Percentiles rank a stretch among this genome's conserved stretches.
These are phyloP conservation scores for Beauveria pseudobassiana DNA, from an alignment of 2,329 filamentous ascomycete species.

Conservation along the genomic window DNA sequence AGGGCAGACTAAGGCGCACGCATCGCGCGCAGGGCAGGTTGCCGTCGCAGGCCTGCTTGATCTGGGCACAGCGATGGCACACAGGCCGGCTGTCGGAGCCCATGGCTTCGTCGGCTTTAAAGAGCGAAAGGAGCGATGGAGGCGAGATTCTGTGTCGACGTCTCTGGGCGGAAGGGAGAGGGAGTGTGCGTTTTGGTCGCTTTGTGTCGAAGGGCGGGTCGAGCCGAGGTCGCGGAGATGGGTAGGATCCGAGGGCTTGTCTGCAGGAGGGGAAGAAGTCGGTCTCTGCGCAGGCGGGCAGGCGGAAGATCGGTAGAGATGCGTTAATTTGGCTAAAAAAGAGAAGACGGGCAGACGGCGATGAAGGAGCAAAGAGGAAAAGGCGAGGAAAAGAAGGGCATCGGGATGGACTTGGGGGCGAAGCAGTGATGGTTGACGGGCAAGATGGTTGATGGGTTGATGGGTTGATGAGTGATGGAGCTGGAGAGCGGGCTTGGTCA, in stretches of 20 bases:
- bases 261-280: neutral
- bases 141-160: neutral
- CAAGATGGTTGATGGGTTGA: too few species aligned
- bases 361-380: neutral
- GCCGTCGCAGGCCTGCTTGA: constrained; percentile 29
- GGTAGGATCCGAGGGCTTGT: too few species aligned
- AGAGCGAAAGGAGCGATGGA: neutral
- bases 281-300: neutral
- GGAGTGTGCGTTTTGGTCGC: neutral
- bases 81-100: constrained; percentile 23
- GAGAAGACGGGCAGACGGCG: neutral
- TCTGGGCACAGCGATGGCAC: constrained; percentile 28
- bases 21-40: constrained; percentile 26
- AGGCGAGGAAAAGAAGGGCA: neutral
- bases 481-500: constrained; percentile 2
- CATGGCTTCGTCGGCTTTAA: constrained; percentile 14
- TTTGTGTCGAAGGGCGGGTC: neutral
- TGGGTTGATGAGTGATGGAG: neutral
- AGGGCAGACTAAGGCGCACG: constrained; percentile 25
- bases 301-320: neutral
- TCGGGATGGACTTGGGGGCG: neutral
- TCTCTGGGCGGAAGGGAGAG: neutral
- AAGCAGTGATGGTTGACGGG: neutral
- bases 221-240: neutral
- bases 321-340: neutral